These are phyloP conservation scores for Coemansia sp. DNA, from an alignment of 192 early-diverging fungal species.

Conservation along the genomic window DNA sequence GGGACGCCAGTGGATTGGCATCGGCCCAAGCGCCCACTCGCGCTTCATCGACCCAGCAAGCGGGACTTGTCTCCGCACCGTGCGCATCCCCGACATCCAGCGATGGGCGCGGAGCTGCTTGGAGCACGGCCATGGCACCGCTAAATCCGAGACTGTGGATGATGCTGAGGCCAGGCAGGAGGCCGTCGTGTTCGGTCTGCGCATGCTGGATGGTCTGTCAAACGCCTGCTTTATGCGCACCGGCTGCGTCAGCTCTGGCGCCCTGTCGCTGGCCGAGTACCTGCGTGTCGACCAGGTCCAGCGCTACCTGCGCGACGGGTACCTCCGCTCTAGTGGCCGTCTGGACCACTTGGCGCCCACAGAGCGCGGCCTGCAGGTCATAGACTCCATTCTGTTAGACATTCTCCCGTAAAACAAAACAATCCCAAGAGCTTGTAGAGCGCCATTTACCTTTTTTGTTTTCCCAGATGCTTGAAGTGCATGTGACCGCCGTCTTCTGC, in stretches of 20 bases:
- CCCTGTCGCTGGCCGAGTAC: constrained; percentile 22
- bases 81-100: constrained; percentile 34
- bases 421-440: no score
- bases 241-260: constrained; percentile 9
- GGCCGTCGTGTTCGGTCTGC: constrained; percentile 53
- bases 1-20: constrained; percentile 57
- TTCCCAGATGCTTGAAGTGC: neutral
- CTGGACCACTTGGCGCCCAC: constrained; percentile 29
- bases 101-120: constrained; percentile 38
- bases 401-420: constrained; percentile 20
- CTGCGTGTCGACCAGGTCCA: constrained; percentile 36
- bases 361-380: constrained; percentile 37
- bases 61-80: constrained; percentile 16
- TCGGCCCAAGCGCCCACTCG: constrained; percentile 63
- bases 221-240: constrained; percentile 21
- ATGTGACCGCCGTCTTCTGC: constrained; percentile 7
- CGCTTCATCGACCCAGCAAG: constrained; percentile 38
- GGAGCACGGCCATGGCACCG: constrained; percentile 28
- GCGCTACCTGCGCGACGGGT: constrained; percentile 18
- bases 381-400: constrained; percentile 40
- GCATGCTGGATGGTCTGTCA: constrained; percentile 47
- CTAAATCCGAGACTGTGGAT: neutral
- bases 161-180: constrained; percentile 31
- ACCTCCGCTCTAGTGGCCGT: constrained; percentile 13
- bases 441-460: neutral